These are phyloP conservation scores for Oxytropis ochrocephala DNA, from an alignment of 306 rosid species.

Conservation along the genomic window DNA sequence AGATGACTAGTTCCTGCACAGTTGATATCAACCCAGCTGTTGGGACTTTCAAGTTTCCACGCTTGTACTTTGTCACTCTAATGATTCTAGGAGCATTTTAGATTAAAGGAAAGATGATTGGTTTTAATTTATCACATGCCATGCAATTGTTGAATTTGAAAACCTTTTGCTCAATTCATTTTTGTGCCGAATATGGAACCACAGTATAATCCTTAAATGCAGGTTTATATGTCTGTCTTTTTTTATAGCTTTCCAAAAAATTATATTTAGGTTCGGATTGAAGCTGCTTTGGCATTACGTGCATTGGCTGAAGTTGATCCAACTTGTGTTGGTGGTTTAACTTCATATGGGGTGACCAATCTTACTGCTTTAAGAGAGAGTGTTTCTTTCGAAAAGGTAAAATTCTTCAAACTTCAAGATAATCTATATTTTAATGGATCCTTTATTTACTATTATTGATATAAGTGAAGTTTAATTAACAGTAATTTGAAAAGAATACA, in stretches of 20 bases:
- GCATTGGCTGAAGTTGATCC: constrained; percentile 95
- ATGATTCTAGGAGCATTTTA: constrained; percentile 1
- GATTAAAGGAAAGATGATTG: neutral
- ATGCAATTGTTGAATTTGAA: constrained; percentile 13
- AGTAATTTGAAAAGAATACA: neutral
- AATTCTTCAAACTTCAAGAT: constrained; percentile 12
- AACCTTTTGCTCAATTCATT: neutral
- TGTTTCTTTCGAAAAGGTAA: constrained; percentile 87
- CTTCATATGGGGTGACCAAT: constrained; percentile 85
- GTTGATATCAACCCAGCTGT: neutral
- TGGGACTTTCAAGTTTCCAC: constrained; percentile 3
- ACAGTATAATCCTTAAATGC: neutral
- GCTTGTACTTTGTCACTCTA: neutral
- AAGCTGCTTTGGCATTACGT: constrained; percentile 87
- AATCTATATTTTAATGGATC: neutral
- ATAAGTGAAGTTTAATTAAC: neutral
- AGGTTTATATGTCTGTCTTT: neutral
- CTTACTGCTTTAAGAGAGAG: constrained; percentile 86
- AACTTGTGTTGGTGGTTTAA: constrained; percentile 92
- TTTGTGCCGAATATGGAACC: constrained; percentile 2
- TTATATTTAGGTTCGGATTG: constrained; percentile 73
- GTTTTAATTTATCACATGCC: constrained; percentile 1
- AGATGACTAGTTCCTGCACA: neutral
- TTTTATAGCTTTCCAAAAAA: constrained; percentile 3
- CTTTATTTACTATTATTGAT: neutral